Percentiles rank a stretch among this genome's conserved stretches.
Evolutionary conservation across 805 yeast species (phyloP).

Genomic region (Hagleromyces aurorensis): DNA sequence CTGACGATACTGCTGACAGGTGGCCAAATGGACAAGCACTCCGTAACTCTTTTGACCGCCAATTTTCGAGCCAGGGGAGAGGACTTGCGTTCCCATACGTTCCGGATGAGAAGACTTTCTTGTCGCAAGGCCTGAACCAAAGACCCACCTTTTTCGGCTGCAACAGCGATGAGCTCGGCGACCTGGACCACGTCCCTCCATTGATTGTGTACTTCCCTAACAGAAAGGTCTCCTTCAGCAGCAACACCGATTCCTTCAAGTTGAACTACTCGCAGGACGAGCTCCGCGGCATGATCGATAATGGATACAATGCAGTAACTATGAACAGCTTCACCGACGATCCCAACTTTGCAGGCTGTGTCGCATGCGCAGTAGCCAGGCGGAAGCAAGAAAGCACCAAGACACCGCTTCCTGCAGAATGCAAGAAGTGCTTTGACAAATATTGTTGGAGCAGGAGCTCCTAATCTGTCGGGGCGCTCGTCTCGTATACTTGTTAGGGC

Average conservation of each 20-base stretch:
- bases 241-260: constrained; percentile 61
- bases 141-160: constrained; percentile 79
- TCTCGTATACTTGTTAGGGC: too few species aligned
- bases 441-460: constrained; percentile 83
- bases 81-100: constrained; percentile 65
- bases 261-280: constrained; percentile 49
- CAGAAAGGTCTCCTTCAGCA: constrained; percentile 48
- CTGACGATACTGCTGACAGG: constrained; percentile 45
- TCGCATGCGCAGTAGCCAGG: constrained; percentile 69
- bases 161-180: constrained; percentile 48
- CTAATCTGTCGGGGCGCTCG: too few species aligned
- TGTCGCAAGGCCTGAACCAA: constrained; percentile 47
- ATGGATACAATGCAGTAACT: constrained; percentile 59
- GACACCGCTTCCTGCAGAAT: constrained; percentile 47
- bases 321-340: constrained; percentile 56
- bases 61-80: constrained; percentile 42
- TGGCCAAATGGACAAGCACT: constrained; percentile 62
- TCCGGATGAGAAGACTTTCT: constrained; percentile 53
- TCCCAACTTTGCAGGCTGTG: constrained; percentile 56
- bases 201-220: constrained; percentile 63
- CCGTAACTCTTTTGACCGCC: constrained; percentile 43
- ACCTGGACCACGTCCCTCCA: constrained; percentile 51
- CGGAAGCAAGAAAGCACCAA: constrained; percentile 61
- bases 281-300: constrained; percentile 46
- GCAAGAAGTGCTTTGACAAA: constrained; percentile 51